A percentile compares a stretch with the other conserved stretches of the same genome.
Conservation (phyloP, 2,329 filamentous ascomycete species). For the Penicillium paneum region DNA sequence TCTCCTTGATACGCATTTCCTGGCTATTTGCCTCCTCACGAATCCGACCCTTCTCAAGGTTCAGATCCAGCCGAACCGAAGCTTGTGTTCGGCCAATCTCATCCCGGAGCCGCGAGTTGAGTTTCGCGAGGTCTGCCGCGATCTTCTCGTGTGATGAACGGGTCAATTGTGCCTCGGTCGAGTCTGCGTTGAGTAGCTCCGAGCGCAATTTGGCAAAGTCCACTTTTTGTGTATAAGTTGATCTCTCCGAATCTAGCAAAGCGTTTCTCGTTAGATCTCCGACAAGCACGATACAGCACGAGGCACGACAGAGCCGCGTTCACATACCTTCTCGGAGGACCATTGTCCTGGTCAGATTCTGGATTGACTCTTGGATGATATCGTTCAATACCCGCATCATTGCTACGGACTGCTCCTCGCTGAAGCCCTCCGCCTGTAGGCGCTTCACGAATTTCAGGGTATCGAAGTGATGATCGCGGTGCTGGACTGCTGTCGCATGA, state of each 20-base stretch:
- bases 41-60: constrained; percentile 94
- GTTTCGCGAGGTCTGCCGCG: constrained; percentile 90
- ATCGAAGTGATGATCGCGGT: constrained; percentile 91
- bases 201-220: constrained; percentile 97
- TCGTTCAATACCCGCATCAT: constrained; percentile 98
- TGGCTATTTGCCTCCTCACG: constrained; percentile 93
- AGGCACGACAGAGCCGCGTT: background rate
- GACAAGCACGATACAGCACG: background rate
- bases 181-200: constrained; percentile 87
- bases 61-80: constrained; percentile 85
- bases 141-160: constrained; percentile 86
- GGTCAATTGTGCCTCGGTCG: constrained; percentile 83
- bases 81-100: constrained; percentile 94
- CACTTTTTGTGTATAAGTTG: constrained; percentile 77
- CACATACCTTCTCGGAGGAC: constrained; percentile 84
- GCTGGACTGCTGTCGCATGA: constrained; percentile 61
- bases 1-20: constrained; percentile 98
- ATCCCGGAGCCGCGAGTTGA: constrained; percentile 83
- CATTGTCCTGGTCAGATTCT: constrained; percentile 97
- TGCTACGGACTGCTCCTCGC: constrained; percentile 90
- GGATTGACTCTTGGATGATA: constrained; percentile 96
- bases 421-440: constrained; percentile 86
- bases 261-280: background rate
- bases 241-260: constrained; percentile 46
- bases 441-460: constrained; percentile 95